Conservation (phyloP, 257 asterid species). For the Thymus mandschuricus region DNA sequence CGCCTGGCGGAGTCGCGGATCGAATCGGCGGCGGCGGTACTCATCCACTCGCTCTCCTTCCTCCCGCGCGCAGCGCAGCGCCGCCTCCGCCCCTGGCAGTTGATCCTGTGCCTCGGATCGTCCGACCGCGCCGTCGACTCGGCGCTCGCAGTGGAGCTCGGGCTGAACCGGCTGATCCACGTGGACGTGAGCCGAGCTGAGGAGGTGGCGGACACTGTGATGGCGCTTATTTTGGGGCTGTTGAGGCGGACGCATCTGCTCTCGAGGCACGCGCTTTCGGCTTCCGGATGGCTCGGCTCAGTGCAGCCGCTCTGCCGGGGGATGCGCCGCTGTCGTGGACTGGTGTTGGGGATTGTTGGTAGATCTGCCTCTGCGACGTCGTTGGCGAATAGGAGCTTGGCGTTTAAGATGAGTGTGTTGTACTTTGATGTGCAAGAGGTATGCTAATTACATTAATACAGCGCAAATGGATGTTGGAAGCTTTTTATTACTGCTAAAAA, state of each 20-base stretch:
- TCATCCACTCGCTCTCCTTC: constrained; percentile 91
- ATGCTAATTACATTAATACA: constrained; percentile 12
- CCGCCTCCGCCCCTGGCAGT: constrained; percentile 93
- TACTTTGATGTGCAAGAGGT: constrained; percentile 93
- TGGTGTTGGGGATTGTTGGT: constrained; percentile 94
- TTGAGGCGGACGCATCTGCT: constrained; percentile 94
- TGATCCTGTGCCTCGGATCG: constrained; percentile 92
- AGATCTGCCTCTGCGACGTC: constrained; percentile 95
- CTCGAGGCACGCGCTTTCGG: constrained; percentile 82
- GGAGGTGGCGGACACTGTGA: constrained; percentile 98
- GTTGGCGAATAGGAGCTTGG: constrained; percentile 86
- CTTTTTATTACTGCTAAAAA: background rate
- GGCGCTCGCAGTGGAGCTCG: constrained; percentile 83
- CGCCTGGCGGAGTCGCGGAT: constrained; percentile 85
- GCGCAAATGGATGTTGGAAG: constrained; percentile 13
- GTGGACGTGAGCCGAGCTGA: constrained; percentile 93
- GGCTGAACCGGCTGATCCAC: constrained; percentile 73
- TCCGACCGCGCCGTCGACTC: constrained; percentile 88
- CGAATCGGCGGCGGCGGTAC: constrained; percentile 87
- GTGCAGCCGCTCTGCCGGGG: constrained; percentile 99
- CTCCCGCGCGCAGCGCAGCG: constrained; percentile 99
- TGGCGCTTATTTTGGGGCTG: constrained; percentile 90
- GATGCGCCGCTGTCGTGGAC: constrained; percentile 56
- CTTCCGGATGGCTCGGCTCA: constrained; percentile 98
- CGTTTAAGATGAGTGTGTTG: constrained; percentile 94